A percentile compares a stretch with the other conserved stretches of the same genome.
Conservation (phyloP, 257 asterid species). For the Capsicum baccatum region DNA sequence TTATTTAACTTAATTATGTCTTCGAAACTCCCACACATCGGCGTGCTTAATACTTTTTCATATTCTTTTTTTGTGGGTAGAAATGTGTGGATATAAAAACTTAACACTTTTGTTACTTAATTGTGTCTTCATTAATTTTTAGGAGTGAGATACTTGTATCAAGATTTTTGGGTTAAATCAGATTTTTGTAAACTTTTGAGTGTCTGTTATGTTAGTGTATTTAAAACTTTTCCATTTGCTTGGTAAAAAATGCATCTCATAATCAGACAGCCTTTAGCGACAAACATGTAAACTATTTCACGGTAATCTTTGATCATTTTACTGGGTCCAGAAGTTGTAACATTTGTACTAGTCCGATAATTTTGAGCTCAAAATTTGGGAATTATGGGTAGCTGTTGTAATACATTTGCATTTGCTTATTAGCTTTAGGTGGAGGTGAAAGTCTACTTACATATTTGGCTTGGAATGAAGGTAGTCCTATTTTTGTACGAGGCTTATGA, state of each 20-base stretch:
- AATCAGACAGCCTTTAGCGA: not conserved
- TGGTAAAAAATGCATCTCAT: not conserved
- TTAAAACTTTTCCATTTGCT: not conserved
- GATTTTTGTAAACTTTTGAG: not conserved
- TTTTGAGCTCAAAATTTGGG: not conserved
- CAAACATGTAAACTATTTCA: not conserved
- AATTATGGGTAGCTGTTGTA: not conserved
- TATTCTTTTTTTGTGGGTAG: not conserved
- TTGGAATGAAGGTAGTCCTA: constrained; percentile 11
- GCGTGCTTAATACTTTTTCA: not conserved
- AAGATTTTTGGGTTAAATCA: not conserved
- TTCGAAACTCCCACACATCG: not conserved
- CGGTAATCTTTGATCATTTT: not conserved
- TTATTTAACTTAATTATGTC: not conserved
- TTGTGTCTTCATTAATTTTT: not conserved
- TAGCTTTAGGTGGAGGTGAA: not conserved
- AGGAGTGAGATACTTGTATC: not conserved
- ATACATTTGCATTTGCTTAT: not conserved
- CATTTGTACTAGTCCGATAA: not conserved
- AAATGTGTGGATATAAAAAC: not conserved
- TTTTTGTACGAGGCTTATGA: not conserved
- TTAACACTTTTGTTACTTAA: not conserved
- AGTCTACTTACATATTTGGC: not conserved
- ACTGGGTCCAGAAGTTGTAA: not conserved
- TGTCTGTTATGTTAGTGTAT: not conserved